phyloP scores from a whole-genome alignment of 257 asterid genomes.

The Voacanga thouarsii region DNA sequence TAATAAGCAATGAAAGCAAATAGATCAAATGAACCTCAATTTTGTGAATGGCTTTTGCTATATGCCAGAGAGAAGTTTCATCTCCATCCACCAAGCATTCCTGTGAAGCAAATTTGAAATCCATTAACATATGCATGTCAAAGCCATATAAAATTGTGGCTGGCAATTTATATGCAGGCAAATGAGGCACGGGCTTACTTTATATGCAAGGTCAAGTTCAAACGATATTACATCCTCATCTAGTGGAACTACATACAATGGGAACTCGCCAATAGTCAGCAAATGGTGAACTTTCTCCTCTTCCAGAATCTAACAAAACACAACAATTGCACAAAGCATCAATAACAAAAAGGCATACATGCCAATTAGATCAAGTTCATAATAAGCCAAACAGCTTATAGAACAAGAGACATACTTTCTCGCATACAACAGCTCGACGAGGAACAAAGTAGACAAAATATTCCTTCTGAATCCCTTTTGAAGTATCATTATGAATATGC shows the following conservation, averaged over 20 bases:
- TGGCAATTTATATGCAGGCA: slow-evolving; percentile 7
- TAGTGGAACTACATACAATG: slow-evolving; percentile 77
- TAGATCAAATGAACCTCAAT: slow-evolving; percentile 55
- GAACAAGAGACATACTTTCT: slow-evolving; percentile 55
- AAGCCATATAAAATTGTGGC: slow-evolving; percentile 1
- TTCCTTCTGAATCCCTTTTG: slow-evolving; percentile 86
- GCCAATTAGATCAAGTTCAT: neutral
- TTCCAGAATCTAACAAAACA: slow-evolving; percentile 62
- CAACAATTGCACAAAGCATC: neutral
- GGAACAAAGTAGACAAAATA: slow-evolving; percentile 92
- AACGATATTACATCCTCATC: slow-evolving; percentile 92
- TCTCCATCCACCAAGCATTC: slow-evolving; percentile 86
- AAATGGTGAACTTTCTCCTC: slow-evolving; percentile 84
- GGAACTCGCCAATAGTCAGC: slow-evolving; percentile 82
- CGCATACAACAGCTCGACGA: slow-evolving; percentile 86
- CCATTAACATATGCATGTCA: slow-evolving; percentile 28
- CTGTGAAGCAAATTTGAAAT: slow-evolving; percentile 41
- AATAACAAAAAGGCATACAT: neutral
- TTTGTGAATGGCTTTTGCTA: slow-evolving; percentile 90
- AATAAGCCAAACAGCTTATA: neutral
- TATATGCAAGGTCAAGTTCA: slow-evolving; percentile 82
- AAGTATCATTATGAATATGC: slow-evolving; percentile 69
- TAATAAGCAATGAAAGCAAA: slow-evolving; percentile 1
- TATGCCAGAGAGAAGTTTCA: slow-evolving; percentile 85
- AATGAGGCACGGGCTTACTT: slow-evolving; percentile 46